Conservation (phyloP, 345 rosid species). For the Eucalyptus pauciflora region DNA sequence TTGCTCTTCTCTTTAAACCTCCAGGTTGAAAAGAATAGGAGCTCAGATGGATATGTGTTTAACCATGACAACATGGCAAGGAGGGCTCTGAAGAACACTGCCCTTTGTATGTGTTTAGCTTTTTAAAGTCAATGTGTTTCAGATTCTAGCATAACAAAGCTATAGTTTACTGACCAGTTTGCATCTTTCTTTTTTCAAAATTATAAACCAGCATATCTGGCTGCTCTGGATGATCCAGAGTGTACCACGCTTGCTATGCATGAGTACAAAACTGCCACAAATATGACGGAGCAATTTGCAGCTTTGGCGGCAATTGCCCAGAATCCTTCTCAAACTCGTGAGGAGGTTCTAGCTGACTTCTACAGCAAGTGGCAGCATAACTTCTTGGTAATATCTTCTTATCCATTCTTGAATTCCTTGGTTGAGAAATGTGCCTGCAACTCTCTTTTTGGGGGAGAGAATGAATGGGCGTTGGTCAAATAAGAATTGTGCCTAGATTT, state of each 20-base stretch:
- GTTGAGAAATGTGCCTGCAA: neutral
- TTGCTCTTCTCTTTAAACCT: neutral
- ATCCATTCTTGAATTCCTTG: neutral
- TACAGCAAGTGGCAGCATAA: slow-evolving; percentile 81
- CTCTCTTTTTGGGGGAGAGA: neutral
- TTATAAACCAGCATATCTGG: slow-evolving; percentile 52
- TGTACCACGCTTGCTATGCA: slow-evolving; percentile 37
- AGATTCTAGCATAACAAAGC: neutral
- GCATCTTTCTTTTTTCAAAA: neutral
- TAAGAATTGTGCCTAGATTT: neutral
- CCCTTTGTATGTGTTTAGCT: slow-evolving; percentile 51
- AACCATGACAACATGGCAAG: slow-evolving; percentile 81
- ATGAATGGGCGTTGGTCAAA: neutral
- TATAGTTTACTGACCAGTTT: neutral
- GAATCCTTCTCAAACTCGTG: slow-evolving; percentile 68
- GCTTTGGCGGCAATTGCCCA: slow-evolving; percentile 86
- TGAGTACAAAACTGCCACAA: slow-evolving; percentile 75
- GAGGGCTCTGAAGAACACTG: slow-evolving; percentile 74
- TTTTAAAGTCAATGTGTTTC: neutral
- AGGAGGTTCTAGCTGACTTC: slow-evolving; percentile 74
- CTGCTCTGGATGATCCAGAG: slow-evolving; percentile 65
- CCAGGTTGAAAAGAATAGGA: slow-evolving; percentile 72
- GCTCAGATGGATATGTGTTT: slow-evolving; percentile 64
- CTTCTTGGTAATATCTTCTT: slow-evolving; percentile 40
- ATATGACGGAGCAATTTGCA: slow-evolving; percentile 89